phyloP scores from a whole-genome alignment of 2,329 filamentous ascomycete genomes.

The Calonectria crousiana region DNA sequence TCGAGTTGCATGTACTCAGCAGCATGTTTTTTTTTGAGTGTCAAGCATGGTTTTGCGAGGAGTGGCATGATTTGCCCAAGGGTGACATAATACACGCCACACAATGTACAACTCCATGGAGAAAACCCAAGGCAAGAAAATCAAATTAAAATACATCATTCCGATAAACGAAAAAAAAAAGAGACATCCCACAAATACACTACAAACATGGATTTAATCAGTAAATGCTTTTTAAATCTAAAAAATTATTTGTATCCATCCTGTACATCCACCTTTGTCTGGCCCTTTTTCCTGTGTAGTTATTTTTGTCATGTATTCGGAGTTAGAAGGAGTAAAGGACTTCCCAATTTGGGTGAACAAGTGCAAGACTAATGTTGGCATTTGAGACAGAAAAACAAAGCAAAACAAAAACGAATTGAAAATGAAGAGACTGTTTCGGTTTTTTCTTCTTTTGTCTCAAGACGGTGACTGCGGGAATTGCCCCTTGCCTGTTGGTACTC shows the following conservation, averaged over 20 bases:
- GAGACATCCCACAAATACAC: neutral
- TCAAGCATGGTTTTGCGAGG: neutral
- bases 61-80: neutral
- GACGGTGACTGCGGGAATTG: neutral
- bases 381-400: neutral
- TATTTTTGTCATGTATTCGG: neutral
- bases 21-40: neutral
- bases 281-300: neutral
- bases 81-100: neutral
- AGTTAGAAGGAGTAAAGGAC: neutral
- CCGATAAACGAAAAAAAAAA: neutral
- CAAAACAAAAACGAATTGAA: neutral
- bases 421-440: neutral
- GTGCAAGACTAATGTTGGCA: neutral
- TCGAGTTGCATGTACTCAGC: neutral
- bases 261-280: neutral
- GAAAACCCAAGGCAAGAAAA: neutral
- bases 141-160: neutral
- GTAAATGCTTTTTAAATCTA: neutral
- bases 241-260: neutral
- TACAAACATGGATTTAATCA: neutral
- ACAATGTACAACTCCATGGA: neutral
- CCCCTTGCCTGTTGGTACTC: neutral
- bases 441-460: neutral
- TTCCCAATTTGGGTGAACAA: neutral